Percentiles rank a stretch among this genome's conserved stretches.
Conservation (phyloP, 257 asterid species). For the Mitragyna speciosa region DNA sequence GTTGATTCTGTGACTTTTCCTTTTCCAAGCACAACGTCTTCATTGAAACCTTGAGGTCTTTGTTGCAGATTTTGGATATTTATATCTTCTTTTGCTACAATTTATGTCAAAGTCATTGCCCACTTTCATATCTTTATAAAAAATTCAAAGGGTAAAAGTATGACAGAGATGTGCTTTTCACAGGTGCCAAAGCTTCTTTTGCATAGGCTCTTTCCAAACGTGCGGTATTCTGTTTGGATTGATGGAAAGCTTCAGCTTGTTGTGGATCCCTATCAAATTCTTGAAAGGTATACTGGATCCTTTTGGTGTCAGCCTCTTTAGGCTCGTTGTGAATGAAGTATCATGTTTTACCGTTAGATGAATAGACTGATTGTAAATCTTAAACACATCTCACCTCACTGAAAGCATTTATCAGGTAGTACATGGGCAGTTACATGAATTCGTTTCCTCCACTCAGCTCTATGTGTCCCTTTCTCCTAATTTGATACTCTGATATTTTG, state of each 20-base stretch:
- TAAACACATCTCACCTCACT: background rate
- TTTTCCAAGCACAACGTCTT: background rate
- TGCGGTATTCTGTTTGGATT: slow-evolving; percentile 89
- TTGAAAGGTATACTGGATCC: slow-evolving; percentile 66
- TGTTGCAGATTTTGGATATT: background rate
- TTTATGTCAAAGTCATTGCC: background rate
- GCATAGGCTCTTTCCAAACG: slow-evolving; percentile 90
- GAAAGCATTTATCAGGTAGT: slow-evolving; percentile 1
- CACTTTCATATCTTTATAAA: background rate
- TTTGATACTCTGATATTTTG: background rate
- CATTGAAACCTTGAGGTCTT: background rate
- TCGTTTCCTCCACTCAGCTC: background rate
- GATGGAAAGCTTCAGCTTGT: slow-evolving; percentile 95
- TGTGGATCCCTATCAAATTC: slow-evolving; percentile 91
- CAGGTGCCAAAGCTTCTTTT: slow-evolving; percentile 93
- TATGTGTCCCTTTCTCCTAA: background rate
- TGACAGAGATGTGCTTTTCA: slow-evolving; percentile 25
- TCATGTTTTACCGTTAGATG: background rate
- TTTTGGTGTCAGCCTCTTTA: slow-evolving; percentile 15
- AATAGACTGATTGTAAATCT: background rate
- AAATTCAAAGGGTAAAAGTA: background rate
- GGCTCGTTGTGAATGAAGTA: background rate
- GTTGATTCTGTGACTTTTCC: background rate
- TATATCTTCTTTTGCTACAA: background rate
- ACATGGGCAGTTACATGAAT: background rate